These are phyloP conservation scores for Seminavis robusta DNA, from an alignment of 108 stramenopile species.

Conservation along the genomic window DNA sequence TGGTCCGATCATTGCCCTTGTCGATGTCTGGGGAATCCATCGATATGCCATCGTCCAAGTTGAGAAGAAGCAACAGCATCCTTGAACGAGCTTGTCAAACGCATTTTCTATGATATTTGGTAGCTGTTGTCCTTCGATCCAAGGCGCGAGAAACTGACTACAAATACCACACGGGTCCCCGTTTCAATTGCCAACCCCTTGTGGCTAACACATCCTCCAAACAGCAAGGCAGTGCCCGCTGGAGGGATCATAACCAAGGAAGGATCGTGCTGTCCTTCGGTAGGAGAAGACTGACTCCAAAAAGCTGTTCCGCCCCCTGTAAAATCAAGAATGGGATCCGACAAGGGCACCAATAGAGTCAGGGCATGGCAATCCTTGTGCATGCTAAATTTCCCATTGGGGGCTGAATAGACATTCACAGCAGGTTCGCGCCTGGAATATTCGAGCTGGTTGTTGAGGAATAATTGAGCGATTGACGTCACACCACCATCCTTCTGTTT, in stretches of 20 bases:
- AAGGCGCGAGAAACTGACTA: no score
- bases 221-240: conserved; percentile 18
- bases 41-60: no score
- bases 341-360: conserved; percentile 16
- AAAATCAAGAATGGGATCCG: conserved; percentile 9
- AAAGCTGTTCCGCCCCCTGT: no score
- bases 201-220: conserved; percentile 24
- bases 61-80: no score
- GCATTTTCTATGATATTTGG: no score
- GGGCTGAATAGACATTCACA: conserved; percentile 14
- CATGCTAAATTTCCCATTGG: conserved; percentile 6
- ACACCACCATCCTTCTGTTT: no score
- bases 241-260: conserved; percentile 14
- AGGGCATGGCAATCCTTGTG: conserved; percentile 23
- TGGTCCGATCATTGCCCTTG: no score
- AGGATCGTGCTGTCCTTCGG: conserved; percentile 2
- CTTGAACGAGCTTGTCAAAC: no score
- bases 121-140: no score
- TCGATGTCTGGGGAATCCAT: no score
- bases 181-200: conserved; percentile 6
- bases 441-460: conserved; percentile 3
- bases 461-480: conserved; percentile 1
- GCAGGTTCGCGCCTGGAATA: conserved; percentile 22
- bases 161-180: conserved; percentile 14
- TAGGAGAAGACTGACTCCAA: no score